phyloP scores from a whole-genome alignment of 257 asterid species.

The Nicotiana obtusifolia region DNA sequence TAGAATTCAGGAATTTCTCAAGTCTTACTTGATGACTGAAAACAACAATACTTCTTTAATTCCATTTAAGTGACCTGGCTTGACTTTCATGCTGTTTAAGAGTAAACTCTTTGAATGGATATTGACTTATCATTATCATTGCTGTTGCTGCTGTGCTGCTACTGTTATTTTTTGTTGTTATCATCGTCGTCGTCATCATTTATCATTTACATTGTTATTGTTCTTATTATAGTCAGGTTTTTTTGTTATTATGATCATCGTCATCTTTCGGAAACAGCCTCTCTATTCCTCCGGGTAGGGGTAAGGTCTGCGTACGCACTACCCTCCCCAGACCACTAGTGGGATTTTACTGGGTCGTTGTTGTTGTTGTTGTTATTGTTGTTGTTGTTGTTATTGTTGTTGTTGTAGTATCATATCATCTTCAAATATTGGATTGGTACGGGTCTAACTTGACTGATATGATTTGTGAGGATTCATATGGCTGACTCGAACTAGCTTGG shows the following conservation, averaged over 20 bases:
- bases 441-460: not conserved
- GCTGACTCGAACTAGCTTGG: not conserved
- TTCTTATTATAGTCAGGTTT: not conserved
- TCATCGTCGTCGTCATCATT: not conserved
- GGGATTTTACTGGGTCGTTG: too few relatives aligned
- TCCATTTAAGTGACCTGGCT: slow-evolving; percentile 1
- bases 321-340: too few relatives aligned
- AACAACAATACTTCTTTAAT: not conserved
- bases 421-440: not conserved
- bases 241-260: not conserved
- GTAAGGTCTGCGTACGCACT: too few relatives aligned
- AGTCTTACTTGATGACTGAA: not conserved
- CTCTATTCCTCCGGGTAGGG: too few relatives aligned
- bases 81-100: not conserved
- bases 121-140: not conserved
- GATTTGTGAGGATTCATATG: not conserved
- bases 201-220: not conserved
- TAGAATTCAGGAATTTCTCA: not conserved
- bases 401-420: too few relatives aligned
- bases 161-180: not conserved
- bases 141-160: not conserved
- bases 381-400: too few relatives aligned
- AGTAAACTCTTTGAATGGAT: not conserved
- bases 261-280: too few relatives aligned
- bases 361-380: too few relatives aligned